phyloP scores from a whole-genome alignment of 2,329 filamentous ascomycete genomes.

The Colletotrichum noveboracense region DNA sequence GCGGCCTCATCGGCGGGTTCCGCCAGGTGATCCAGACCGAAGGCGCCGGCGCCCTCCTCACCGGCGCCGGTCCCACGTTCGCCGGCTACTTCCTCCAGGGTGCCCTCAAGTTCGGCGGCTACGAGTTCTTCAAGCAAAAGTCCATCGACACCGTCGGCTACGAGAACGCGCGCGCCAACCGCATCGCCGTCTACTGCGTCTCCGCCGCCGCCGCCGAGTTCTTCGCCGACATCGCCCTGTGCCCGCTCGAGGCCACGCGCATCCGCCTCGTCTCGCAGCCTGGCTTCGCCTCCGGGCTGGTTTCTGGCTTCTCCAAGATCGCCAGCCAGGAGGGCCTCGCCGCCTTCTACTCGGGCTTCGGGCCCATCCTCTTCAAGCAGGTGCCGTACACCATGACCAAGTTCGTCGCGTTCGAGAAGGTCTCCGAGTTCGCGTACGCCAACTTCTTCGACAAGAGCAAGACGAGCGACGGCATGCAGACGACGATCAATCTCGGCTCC shows the following conservation, averaged over 20 bases:
- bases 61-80: slow-evolving; percentile 83
- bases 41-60: slow-evolving; percentile 85
- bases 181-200: slow-evolving; percentile 81
- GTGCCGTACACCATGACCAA: slow-evolving; percentile 95
- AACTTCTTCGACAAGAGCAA: slow-evolving; percentile 71
- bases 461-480: slow-evolving; percentile 73
- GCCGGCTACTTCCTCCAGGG: slow-evolving; percentile 95
- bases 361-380: slow-evolving; percentile 85
- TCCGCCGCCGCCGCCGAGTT: slow-evolving; percentile 70
- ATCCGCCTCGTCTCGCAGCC: slow-evolving; percentile 92
- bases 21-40: slow-evolving; percentile 83
- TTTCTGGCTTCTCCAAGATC: slow-evolving; percentile 85
- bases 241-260: slow-evolving; percentile 91
- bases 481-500: slow-evolving; percentile 75
- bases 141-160: slow-evolving; percentile 80
- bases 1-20: slow-evolving; percentile 85
- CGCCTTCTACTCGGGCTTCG: slow-evolving; percentile 92
- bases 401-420: slow-evolving; percentile 94
- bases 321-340: slow-evolving; percentile 80
- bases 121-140: slow-evolving; percentile 97
- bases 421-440: slow-evolving; percentile 74
- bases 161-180: slow-evolving; percentile 79
- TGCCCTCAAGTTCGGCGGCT: slow-evolving; percentile 91
- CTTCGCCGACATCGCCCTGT: slow-evolving; percentile 82
- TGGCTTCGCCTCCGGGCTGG: slow-evolving; percentile 80